These are phyloP conservation scores for Choricystis sp. DNA, from an alignment of 139 green algal genomes.

Conservation along the genomic window DNA sequence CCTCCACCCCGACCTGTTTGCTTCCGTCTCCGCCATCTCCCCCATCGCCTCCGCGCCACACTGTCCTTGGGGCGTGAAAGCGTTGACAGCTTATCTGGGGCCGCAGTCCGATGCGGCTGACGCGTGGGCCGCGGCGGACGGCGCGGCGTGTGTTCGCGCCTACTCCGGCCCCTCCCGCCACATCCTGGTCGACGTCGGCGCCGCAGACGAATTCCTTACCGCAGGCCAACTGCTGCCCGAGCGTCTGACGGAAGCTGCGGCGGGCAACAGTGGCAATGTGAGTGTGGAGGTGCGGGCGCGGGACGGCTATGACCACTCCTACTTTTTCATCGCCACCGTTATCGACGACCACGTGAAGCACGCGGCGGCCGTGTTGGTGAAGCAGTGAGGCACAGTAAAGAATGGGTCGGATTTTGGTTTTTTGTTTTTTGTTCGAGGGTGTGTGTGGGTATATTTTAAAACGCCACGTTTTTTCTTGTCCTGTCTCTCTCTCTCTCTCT, in stretches of 20 bases:
- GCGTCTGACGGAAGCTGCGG: constrained; percentile 45
- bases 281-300: constrained; percentile 47
- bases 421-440: too few species aligned
- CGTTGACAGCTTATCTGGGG: constrained; percentile 73
- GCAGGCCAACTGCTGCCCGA: constrained; percentile 62
- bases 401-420: neutral
- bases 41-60: constrained; percentile 79
- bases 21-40: constrained; percentile 71
- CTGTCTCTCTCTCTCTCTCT: too few species aligned
- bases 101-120: constrained; percentile 4
- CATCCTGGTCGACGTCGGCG: constrained; percentile 24
- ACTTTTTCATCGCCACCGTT: constrained; percentile 91
- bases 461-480: too few species aligned
- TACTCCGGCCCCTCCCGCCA: constrained; percentile 33
- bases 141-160: constrained; percentile 48
- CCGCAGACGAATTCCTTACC: constrained; percentile 64
- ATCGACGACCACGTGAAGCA: constrained; percentile 77
- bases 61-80: constrained; percentile 85
- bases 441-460: too few species aligned
- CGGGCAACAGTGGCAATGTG: constrained; percentile 19
- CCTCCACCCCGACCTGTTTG: constrained; percentile 59
- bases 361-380: too few species aligned
- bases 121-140: constrained; percentile 30
- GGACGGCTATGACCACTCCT: constrained; percentile 86
- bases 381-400: neutral